phyloP scores from a whole-genome alignment of 1,284 basidiomycete genomes.

The Marasmius sp. region DNA sequence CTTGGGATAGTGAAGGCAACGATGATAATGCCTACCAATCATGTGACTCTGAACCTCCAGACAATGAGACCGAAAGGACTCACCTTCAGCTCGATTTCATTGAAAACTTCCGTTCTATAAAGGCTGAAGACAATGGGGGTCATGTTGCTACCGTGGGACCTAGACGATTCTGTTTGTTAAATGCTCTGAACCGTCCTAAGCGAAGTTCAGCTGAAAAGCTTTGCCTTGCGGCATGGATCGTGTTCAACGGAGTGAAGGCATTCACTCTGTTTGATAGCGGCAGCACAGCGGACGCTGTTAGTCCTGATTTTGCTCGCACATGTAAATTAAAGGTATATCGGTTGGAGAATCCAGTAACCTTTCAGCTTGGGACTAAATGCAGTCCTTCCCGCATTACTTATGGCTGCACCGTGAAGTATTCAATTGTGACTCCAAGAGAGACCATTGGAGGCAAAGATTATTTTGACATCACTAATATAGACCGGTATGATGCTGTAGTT shows the following conservation, averaged over 20 bases:
- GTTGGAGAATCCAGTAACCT: conserved; percentile 17
- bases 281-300: conserved; percentile 20
- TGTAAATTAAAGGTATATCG: conserved; percentile 6
- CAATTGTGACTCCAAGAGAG: not conserved
- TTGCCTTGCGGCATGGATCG: conserved; percentile 7
- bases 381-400: conserved; percentile 22
- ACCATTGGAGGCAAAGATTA: conserved; percentile 5
- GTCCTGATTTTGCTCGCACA: conserved; percentile 18
- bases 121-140: not conserved
- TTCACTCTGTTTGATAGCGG: conserved; percentile 23
- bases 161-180: not conserved
- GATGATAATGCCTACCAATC: not conserved
- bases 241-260: conserved; percentile 16
- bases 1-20: not conserved
- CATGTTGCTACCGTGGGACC: not conserved
- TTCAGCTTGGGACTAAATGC: conserved; percentile 23
- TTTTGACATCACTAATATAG: conserved; percentile 19
- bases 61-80: too few relatives aligned
- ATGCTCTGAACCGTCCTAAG: not conserved
- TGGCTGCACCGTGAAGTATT: conserved; percentile 12
- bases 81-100: not conserved
- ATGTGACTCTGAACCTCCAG: too few relatives aligned
- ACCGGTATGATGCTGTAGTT: conserved; percentile 14
- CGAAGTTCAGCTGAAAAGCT: not conserved
- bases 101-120: conserved; percentile 5